phyloP scores from a whole-genome alignment of 2,329 filamentous ascomycete species.

The Dendrostoma leiphaemia region DNA sequence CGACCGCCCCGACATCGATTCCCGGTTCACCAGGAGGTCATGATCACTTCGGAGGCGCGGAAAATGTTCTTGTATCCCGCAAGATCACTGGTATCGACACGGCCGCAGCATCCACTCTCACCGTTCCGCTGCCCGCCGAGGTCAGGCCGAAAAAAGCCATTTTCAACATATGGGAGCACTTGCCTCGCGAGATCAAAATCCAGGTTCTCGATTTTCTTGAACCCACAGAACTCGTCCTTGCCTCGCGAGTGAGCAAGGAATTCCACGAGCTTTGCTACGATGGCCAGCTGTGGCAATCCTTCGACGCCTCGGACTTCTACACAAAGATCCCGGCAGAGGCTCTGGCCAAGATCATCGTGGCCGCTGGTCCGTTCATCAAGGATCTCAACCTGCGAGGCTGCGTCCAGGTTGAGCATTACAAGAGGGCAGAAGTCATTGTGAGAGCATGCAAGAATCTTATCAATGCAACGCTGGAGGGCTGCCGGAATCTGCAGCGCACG shows the following conservation, averaged over 20 bases:
- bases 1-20: slow-evolving; percentile 36
- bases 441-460: slow-evolving; percentile 83
- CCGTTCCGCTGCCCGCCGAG: slow-evolving; percentile 63
- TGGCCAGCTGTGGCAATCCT: slow-evolving; percentile 84
- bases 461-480: slow-evolving; percentile 86
- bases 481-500: slow-evolving; percentile 74
- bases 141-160: slow-evolving; percentile 46
- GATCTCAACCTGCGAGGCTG: slow-evolving; percentile 90
- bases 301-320: slow-evolving; percentile 87
- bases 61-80: slow-evolving; percentile 49
- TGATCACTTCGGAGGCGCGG: slow-evolving; percentile 42
- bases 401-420: slow-evolving; percentile 81
- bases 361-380: slow-evolving; percentile 85
- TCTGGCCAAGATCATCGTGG: slow-evolving; percentile 78
- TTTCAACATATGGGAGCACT: slow-evolving; percentile 72
- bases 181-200: slow-evolving; percentile 82
- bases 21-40: slow-evolving; percentile 37
- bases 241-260: slow-evolving; percentile 72
- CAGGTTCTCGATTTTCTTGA: slow-evolving; percentile 72
- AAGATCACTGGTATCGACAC: slow-evolving; percentile 51
- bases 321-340: slow-evolving; percentile 80
- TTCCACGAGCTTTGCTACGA: slow-evolving; percentile 89
- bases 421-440: slow-evolving; percentile 73
- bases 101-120: slow-evolving; percentile 29
- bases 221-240: slow-evolving; percentile 77